Percentiles rank a stretch among this genome's conserved stretches.
These are phyloP conservation scores for Hypseocharis bilobata DNA, from an alignment of 441 rosid species.

Conservation along the genomic window DNA sequence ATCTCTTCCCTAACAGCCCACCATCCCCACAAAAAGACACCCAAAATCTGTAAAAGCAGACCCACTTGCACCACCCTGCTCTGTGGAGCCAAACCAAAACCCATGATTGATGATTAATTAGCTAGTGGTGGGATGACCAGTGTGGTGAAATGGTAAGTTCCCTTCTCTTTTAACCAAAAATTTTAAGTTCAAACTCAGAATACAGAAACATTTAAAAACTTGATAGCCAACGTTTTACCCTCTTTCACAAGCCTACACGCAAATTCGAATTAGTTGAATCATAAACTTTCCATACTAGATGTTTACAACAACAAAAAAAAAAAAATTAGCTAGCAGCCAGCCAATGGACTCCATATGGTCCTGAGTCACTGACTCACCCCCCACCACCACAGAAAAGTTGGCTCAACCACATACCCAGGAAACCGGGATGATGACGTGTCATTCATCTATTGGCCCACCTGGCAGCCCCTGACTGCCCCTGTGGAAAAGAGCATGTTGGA, in stretches of 20 bases:
- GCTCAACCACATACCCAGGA: background rate
- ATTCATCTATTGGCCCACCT: background rate
- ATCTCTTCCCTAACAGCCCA: background rate
- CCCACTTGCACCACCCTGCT: background rate
- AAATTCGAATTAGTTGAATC: too few species aligned
- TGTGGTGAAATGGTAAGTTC: too few species aligned
- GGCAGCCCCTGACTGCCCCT: background rate
- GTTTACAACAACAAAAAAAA: too few species aligned
- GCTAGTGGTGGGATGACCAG: too few species aligned
- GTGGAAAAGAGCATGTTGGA: constrained; percentile 14
- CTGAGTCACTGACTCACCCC: background rate
- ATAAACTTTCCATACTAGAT: too few species aligned
- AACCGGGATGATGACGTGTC: constrained; percentile 13
- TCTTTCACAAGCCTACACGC: too few species aligned
- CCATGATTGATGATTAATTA: background rate
- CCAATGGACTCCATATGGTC: too few species aligned
- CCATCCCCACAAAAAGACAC: background rate
- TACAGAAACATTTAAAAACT: too few species aligned
- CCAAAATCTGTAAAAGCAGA: background rate
- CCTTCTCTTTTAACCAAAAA: too few species aligned
- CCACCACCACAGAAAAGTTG: background rate
- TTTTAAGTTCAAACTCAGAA: too few species aligned
- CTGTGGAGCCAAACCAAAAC: background rate
- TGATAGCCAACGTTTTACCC: too few species aligned
- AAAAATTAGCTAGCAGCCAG: too few species aligned